Base-by-base conservation (phyloP, 169 alveolate genomes). In the Cyclospora cayetanensis region DNA sequence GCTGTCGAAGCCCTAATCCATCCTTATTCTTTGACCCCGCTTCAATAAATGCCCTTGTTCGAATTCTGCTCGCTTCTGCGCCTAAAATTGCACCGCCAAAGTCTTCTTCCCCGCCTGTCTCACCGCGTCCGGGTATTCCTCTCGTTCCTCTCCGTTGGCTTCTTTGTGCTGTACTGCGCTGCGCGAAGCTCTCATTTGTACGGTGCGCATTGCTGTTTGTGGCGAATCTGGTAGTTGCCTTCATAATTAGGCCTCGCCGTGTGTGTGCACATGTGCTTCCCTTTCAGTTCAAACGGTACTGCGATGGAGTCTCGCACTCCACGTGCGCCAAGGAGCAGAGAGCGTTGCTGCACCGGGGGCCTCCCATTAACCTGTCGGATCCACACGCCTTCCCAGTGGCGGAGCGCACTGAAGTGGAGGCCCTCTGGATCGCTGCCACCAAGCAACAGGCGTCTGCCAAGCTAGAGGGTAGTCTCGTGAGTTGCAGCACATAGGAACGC, bases 321-420 rank as follows among this genome's bases (percentile, higher is more conserved):
- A 95, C 93, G 29, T 96, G 97, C 63, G 92, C 91, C 52, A 92
- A 93, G 53, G 97, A 95, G 82, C 97, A 95, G 79, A 87, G 91
- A 50, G 90, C 93, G 34, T 79, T 96, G 85, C 92, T 96, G 52
- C 39, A 35, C 50, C 79, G 94, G 72, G 97, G 97, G 31, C 97
- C 97, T 55, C 97, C 97, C 18, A 93, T 96, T 63, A 95, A 95
- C 85, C 63, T 96, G 37, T 84, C 93, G 52, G 97, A 96, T 72
- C 87, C 86, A 55, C 93, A 95, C 53, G 97, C 96, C 27, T 96
- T 95, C 65, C 97, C 97, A 9, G 94, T 90, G 72, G 92, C 96
- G 52, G 95, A 90, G 29, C 95, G 92, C 34, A 80, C 92, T 9
- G 97, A 96, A 82, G 93, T 96, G 20, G 70, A 70, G 46, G 66